A percentile compares a stretch with the other conserved stretches of the same genome.
Evolutionary conservation across 352 stramenopile genomes (phyloP).

Genomic region (Globisporangium splendens): DNA sequence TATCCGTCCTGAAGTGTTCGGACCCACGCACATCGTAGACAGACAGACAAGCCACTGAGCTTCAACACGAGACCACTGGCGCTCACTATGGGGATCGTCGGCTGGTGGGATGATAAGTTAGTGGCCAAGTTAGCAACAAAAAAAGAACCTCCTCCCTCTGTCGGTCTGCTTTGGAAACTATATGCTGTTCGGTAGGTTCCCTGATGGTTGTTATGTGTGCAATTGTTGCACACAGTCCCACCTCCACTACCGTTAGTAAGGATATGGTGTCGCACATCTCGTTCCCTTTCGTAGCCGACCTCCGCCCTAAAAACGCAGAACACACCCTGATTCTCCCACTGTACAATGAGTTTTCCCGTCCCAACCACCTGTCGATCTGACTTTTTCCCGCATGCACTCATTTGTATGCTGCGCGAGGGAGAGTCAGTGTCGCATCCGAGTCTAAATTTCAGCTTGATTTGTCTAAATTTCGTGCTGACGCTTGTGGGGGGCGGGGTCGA

Average conservation of each 20-base stretch:
- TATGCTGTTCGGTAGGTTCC: conserved; percentile 4
- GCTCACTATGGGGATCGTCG: no score
- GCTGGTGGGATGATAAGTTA: no score
- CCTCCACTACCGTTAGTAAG: conserved; percentile 1
- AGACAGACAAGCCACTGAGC: no score
- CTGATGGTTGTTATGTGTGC: conserved; percentile 1
- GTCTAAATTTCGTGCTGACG: conserved; percentile 1
- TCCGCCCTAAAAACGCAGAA: not conserved
- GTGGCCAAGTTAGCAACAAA: not conserved
- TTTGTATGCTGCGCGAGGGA: conserved; percentile 8
- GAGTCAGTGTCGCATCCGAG: conserved; percentile 13
- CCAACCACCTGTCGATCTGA: not conserved
- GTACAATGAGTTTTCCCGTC: not conserved
- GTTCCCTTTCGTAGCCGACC: conserved; percentile 1
- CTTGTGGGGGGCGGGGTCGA: not conserved
- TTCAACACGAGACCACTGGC: no score
- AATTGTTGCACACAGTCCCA: conserved; percentile 13
- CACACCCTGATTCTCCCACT: no score
- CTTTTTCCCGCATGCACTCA: not conserved
- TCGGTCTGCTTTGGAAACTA: not conserved
- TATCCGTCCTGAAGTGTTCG: no score
- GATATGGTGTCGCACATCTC: conserved; percentile 11
- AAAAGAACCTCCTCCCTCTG: not conserved
- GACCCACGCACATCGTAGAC: no score
- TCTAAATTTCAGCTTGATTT: conserved; percentile 14